Evolutionary conservation across 2,329 filamentous ascomycete genomes (phyloP), one percentile per base, ranked within the genome.

Genomic region (Penicillium paneum): DNA sequence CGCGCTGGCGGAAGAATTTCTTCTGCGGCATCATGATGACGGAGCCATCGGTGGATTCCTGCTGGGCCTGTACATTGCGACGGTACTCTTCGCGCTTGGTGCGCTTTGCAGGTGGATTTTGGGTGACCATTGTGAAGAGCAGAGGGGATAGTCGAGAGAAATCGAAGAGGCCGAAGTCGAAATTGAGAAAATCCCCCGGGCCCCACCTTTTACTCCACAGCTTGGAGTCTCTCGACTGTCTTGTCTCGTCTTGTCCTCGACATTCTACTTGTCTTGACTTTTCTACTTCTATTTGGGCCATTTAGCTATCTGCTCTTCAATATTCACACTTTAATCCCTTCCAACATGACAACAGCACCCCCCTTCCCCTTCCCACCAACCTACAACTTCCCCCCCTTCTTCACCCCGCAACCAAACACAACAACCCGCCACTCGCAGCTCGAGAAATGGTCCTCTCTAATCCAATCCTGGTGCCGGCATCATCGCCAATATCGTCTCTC

Each of bases 1-100:
- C 94, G 73, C 94, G 84, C 75, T 99, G 94, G 52, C 94, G 85
- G 74, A 96, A 99, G 77, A 94, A 96, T 78, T 89, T 93, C 81
- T 99, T 99, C 75, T 90, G 88, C 10, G 94, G 94, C 66, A 97
- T 76, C 65, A 85, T 81, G 8, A 84, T 75, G 36, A 76, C 58
- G 32, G 55, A 60, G 34, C 58, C 57, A 29, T 64, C 64, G 38
- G 61, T 59, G 17, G 56, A 42, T 13, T 63, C 52, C 7, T 50
- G 64, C 31, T 59, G 63, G 32, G 51, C 62, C 42, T 59, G 57
- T 43, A 52, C 58, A 56, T 52, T 66, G 57, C 48, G 64, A 64
- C 83, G 84, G 68, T 88, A 89, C 55, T 82, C 81, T 54, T 85
- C 81, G 61, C 88, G 85, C 76, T 86, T 86, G 64, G 84, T 81